Evolutionary conservation across 2,329 filamentous ascomycete species (phyloP), one percentile per base, ranked within the genome.

Genomic region (Cercospora nicotianae): DNA sequence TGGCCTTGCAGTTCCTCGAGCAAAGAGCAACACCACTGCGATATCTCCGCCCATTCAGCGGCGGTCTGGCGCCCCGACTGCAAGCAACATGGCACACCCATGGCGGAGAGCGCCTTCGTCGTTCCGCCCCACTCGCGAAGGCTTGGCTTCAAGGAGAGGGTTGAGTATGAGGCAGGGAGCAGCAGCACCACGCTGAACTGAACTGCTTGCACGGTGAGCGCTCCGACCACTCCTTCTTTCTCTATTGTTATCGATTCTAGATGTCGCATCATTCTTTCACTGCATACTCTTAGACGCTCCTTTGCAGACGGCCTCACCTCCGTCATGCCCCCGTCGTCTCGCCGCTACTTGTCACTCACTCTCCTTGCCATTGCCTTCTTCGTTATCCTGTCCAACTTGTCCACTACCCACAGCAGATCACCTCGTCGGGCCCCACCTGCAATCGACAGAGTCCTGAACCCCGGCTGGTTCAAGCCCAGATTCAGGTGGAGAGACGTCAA

Each of bases 401-500:
- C 45, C 30, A 63, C 16, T 20, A 18, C 61, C 2, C 31, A 59
- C 30, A 36, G 55, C 42, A 60, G 53, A 57, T 58, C 61, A 28
- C 63, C 48, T 16, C 61, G 51, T 7, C 31, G 13, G 23, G 42
- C 28, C 31, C 53, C 64, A 7, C 53, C 45, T 57, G 66, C 67
- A 33, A 71, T 75, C 53, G 69, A 74, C 55, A 65, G 57, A 33
- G 60, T 75, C 55, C 59, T 72, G n/a, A 69, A 72, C 48, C 75
- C 75, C 18, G 73, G 69, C 61, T 71, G 70, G 60, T 70, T 75
- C 57, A 65, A 68, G 60, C 73, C 69, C 26, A 70, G 69, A 58
- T 77, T 78, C 69, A 70, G 66, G 68, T 79, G 77, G 77, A 72
- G 71, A 53, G 69, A 77, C 58, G 60, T 78, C 4, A 71, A 70